Conservation (phyloP, 345 rosid genomes). For the Eucalyptus coolabah region DNA sequence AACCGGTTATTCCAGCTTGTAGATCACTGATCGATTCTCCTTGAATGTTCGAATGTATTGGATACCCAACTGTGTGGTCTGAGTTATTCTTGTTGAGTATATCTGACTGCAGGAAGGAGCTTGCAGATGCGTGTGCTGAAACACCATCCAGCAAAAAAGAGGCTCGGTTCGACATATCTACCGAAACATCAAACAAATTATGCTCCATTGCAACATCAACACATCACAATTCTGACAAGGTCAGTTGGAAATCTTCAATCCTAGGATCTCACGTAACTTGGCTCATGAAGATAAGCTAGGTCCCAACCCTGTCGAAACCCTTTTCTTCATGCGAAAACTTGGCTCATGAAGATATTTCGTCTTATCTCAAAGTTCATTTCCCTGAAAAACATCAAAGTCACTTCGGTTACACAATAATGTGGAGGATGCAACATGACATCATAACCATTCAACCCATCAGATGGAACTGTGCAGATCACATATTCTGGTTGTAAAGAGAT, state of each 20-base stretch:
- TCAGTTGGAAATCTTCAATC: neutral
- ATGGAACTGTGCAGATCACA: neutral
- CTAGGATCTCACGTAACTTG: neutral
- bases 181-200: slow-evolving; percentile 27
- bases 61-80: slow-evolving; percentile 2
- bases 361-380: neutral
- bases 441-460: neutral
- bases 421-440: neutral
- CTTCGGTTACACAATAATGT: neutral
- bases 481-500: neutral
- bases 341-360: neutral
- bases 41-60: slow-evolving; percentile 12
- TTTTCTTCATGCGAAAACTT: neutral
- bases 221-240: neutral
- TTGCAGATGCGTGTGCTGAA: neutral
- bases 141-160: slow-evolving; percentile 14
- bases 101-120: slow-evolving; percentile 11
- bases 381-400: neutral
- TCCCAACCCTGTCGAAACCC: neutral
- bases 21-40: slow-evolving; percentile 10
- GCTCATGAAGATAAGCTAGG: neutral
- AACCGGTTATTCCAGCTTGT: neutral
- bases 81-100: slow-evolving; percentile 8
- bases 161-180: slow-evolving; percentile 18
- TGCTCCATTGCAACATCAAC: slow-evolving; percentile 13